Evolutionary conservation across 441 rosid genomes (phyloP), one percentile per base, ranked within the genome.

Genomic region (Metrosideros polymorpha): DNA sequence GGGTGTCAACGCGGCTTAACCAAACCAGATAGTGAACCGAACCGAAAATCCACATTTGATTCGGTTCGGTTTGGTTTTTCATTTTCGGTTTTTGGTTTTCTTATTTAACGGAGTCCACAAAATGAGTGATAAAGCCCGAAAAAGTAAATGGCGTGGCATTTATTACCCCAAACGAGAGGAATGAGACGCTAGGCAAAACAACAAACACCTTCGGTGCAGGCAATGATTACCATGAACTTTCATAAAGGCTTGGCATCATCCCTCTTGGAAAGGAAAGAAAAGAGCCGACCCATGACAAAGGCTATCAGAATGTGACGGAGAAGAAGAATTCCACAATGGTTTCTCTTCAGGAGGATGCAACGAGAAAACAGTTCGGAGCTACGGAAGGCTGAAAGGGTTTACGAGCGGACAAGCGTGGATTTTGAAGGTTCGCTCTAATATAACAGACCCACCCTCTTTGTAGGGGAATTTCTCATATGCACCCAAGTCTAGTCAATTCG

Each of bases 191-290:
- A 15, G 91, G 86, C 87, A 91, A 84, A 84, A 79, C 56, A 83
- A 87, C 96, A 82, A 91, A 94, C 95, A 91, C 4, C 19, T 92
- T 61, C 88, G 45, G 87, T 55, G 92, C 93, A n/a, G 8, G 27
- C 15, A 39, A 10, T 25, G 43, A 18, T 66, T 18, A 8, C 1
- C 43, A 8, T 22, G 45, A 32, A 35, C 77, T 18, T 7, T 63
- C 43, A 1, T 43, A 22, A 5, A 18, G 43, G 8, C 76, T 17
- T 13, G 43, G 2, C 22, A 2, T 19, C 43, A 63, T 63, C 27
- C 43, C 43, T 63, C 25, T 8, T 1, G 43, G 47, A 19, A 39
- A 1, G 45, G n/a, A 24, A 1, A 35, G 47, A 71, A 22, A 22
- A 10, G 47, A 35, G n/a, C 35, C n/a, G n/a, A 71, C n/a, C 79